A percentile compares a stretch with the other conserved stretches of the same genome.
Evolutionary conservation across 176 grass and related monocot species (phyloP).

Genomic region (Aegilops tauschii): DNA sequence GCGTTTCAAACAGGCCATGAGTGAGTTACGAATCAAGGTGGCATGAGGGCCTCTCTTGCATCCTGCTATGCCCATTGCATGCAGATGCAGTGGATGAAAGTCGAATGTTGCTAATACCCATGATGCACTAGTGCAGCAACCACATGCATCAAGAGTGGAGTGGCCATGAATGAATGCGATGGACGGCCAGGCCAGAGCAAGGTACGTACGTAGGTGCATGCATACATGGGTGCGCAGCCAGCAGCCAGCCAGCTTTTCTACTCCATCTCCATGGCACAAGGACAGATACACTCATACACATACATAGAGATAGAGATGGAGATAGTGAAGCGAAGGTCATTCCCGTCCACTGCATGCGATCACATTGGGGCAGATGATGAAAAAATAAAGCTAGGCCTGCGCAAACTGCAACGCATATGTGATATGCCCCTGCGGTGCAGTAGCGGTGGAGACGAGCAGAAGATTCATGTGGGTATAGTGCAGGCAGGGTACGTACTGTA

Average conservation of each 20-base stretch:
- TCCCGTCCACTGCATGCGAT: neutral
- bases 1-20: neutral
- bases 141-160: neutral
- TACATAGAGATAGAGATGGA: neutral
- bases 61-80: neutral
- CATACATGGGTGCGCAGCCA: neutral
- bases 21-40: neutral
- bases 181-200: neutral
- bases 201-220: neutral
- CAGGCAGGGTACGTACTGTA: neutral
- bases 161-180: slow-evolving; percentile 25
- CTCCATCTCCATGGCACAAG: neutral
- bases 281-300: neutral
- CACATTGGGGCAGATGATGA: neutral
- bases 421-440: neutral
- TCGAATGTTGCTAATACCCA: neutral
- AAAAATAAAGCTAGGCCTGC: neutral
- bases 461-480: slow-evolving; percentile 45
- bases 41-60: neutral
- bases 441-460: slow-evolving; percentile 38
- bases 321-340: neutral
- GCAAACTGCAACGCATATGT: slow-evolving; percentile 1
- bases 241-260: slow-evolving; percentile 10
- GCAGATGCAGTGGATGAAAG: neutral
- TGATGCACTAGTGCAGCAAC: neutral